Evolutionary conservation across 1,284 basidiomycete species (phyloP).

Genomic region (Exobasidium cylindrosporum): DNA sequence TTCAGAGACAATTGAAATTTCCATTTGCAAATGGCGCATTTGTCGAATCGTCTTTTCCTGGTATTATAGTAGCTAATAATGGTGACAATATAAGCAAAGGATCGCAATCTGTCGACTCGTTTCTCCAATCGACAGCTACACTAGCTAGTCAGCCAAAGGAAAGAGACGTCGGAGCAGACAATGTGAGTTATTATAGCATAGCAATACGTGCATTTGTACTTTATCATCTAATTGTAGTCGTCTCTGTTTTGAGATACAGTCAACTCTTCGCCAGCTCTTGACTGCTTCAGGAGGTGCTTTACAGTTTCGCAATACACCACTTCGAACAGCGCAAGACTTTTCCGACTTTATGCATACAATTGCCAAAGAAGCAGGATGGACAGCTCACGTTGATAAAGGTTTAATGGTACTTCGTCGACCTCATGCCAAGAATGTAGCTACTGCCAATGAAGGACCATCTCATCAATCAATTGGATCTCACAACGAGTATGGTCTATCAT

Average conservation of each 20-base stretch:
- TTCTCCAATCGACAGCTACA: not conserved
- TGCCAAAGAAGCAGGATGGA: conserved; percentile 16
- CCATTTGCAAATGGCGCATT: not conserved
- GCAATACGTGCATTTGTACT: too few species aligned
- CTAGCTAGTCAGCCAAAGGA: not conserved
- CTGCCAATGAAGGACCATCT: conserved; percentile 34
- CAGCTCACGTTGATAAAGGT: conserved; percentile 29
- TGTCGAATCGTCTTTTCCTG: not conserved
- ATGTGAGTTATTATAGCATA: too few species aligned
- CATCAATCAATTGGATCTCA: conserved; percentile 29
- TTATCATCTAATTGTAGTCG: too few species aligned
- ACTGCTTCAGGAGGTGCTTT: conserved; percentile 23
- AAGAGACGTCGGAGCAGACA: not conserved
- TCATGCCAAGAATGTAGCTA: conserved; percentile 31
- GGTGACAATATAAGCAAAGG: not conserved
- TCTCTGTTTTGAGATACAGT: not conserved
- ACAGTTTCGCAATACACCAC: conserved; percentile 25
- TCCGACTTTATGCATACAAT: conserved; percentile 29
- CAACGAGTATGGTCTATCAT: conserved; percentile 34
- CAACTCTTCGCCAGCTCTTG: conserved; percentile 3
- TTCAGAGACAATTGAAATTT: not conserved
- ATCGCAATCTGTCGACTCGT: not conserved
- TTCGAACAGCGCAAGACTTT: conserved; percentile 29
- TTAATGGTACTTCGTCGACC: conserved; percentile 30
- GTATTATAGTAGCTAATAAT: not conserved